phyloP scores from a whole-genome alignment of 1,139 yeast species.

The Suhomyces bribrorum region DNA sequence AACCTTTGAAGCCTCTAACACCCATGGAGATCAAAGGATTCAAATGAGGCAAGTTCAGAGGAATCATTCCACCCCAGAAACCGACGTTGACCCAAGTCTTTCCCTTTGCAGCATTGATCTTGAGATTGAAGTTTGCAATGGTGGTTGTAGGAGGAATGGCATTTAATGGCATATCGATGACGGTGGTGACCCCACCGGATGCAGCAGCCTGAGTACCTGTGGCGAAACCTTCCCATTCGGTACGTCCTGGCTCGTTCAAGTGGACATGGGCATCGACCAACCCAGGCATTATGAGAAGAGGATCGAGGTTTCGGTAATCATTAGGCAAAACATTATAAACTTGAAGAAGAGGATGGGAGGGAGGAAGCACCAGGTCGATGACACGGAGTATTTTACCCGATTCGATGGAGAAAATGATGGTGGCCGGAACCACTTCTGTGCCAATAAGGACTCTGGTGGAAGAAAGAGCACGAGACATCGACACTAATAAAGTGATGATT shows the following conservation, averaged over 20 bases:
- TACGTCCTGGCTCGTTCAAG: conserved; percentile 89
- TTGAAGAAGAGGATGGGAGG: conserved; percentile 38
- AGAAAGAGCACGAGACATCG: conserved; percentile 64
- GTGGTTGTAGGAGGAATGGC: conserved; percentile 96
- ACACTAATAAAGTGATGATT: too few relatives aligned
- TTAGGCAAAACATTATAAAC: conserved; percentile 44
- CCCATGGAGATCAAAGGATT: conserved; percentile 79
- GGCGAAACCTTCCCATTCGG: conserved; percentile 95
- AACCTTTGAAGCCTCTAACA: conserved; percentile 90
- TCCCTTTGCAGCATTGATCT: conserved; percentile 73
- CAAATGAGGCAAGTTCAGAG: conserved; percentile 67
- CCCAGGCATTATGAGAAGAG: conserved; percentile 78
- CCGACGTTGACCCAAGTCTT: conserved; percentile 94
- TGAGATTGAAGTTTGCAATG: conserved; percentile 68
- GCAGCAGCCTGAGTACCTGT: conserved; percentile 93
- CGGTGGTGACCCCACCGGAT: conserved; percentile 94
- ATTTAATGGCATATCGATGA: conserved; percentile 93
- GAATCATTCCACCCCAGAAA: conserved; percentile 94
- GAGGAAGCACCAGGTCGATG: conserved; percentile 28
- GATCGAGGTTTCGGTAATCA: conserved; percentile 57
- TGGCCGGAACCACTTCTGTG: conserved; percentile 57
- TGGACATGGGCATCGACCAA: conserved; percentile 93
- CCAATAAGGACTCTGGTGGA: conserved; percentile 65
- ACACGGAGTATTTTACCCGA: conserved; percentile 68
- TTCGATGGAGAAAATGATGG: conserved; percentile 60